Base-by-base conservation (phyloP, 345 rosid species). In the Limnanthes douglasii region DNA sequence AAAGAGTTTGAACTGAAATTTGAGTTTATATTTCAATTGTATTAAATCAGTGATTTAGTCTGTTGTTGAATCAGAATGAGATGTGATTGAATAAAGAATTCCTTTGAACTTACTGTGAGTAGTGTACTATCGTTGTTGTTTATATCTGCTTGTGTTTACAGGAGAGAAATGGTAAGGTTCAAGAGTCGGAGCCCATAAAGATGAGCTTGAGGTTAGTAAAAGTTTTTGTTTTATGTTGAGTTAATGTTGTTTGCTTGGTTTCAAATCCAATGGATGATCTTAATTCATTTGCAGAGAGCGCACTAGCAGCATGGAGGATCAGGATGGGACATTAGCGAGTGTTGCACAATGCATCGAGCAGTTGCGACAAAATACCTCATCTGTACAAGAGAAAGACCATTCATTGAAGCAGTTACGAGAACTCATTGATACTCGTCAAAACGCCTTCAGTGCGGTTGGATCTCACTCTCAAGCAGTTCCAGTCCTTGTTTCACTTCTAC, bases 401-500 rank as follows among this genome's bases (percentile, higher is more conserved):
- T 73, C 78, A 27, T 54, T 92, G 73, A 78, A 62, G 70, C 99
- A 85, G 57, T 65, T 85, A 57, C 69, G 76, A 31, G 99, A 85
- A 54, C 99, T 92, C 44, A 82, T 85, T 27, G 82, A 85, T 44
- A 81, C 78, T 16, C 94, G 90, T 45, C 95, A 85, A 60, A 75
- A 74, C 57, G 99, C 96, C 39, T 81, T 85, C 65, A 73, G 99
- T 52, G 99, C 99, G 53, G 99, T 92, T 34, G 99, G 93, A 41
- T 85, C 99, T 50, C 99, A 92, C 62, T 92, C 96, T 50, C 99
- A 92, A 62, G 99, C 99, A 41, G 99, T 92, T 51, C 99, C 99
- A 12, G 99, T 92, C 27, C 99, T 92, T 48, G 96, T 92, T 41
- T 92, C 99, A 32, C 96, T 85, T 65, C 99, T 92, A 36, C 93